phyloP scores from a whole-genome alignment of 768 basidiomycete species.

The Pleurotus djamor region DNA sequence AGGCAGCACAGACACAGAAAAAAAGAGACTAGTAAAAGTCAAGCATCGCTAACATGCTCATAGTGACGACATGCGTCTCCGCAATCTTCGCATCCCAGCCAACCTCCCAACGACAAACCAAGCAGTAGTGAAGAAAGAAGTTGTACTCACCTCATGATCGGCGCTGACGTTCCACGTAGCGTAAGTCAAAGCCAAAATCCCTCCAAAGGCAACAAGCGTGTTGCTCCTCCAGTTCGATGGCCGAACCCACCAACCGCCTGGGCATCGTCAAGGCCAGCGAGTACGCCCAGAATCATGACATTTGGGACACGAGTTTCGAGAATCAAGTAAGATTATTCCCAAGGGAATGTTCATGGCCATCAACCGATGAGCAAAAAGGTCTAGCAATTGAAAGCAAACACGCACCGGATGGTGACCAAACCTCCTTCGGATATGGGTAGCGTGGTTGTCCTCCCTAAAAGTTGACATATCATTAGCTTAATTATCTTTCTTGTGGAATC shows the following conservation, averaged over 20 bases:
- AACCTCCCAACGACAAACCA: background rate
- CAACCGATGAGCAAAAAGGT: background rate
- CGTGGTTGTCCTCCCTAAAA: constrained; percentile 75
- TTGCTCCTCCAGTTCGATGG: constrained; percentile 89
- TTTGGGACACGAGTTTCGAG: background rate
- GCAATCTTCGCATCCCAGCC: too few relatives aligned
- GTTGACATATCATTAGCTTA: background rate
- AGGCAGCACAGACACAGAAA: background rate
- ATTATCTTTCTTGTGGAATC: background rate
- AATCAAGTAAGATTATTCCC: background rate
- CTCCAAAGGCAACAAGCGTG: constrained; percentile 70
- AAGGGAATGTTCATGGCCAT: background rate
- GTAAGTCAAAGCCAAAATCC: constrained; percentile 67
- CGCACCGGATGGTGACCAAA: constrained; percentile 90
- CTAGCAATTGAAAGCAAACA: background rate
- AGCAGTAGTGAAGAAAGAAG: background rate
- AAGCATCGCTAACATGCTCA: too few relatives aligned
- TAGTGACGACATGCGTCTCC: too few relatives aligned
- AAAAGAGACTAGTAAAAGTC: background rate
- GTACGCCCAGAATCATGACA: too few relatives aligned
- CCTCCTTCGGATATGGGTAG: constrained; percentile 93
- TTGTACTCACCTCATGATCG: constrained; percentile 66
- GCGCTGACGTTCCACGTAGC: constrained; percentile 72
- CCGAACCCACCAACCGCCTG: constrained; percentile 95
- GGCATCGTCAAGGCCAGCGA: background rate